Evolutionary conservation across 1,139 yeast genomes (phyloP).

Genomic region (Debaryomyces robertsiae): DNA sequence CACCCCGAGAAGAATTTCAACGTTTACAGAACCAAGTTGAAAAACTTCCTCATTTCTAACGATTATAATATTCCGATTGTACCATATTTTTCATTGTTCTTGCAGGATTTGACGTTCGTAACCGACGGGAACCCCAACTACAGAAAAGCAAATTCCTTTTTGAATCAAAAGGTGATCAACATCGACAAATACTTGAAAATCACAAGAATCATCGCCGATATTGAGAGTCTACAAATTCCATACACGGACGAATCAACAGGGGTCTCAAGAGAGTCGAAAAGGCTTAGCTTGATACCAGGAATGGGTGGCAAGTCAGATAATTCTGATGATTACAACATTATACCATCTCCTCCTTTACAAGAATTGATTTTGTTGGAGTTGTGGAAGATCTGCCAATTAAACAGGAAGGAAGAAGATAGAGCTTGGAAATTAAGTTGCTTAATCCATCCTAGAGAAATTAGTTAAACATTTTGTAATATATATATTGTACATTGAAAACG

Average conservation of each 20-base stretch:
- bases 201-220: slow-evolving; percentile 72
- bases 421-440: slow-evolving; percentile 71
- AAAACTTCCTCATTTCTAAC: slow-evolving; percentile 53
- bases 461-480: slow-evolving; percentile 1
- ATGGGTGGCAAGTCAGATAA: slow-evolving; percentile 13
- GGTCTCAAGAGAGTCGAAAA: slow-evolving; percentile 14
- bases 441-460: slow-evolving; percentile 45
- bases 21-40: slow-evolving; percentile 70
- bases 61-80: slow-evolving; percentile 71
- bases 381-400: slow-evolving; percentile 67
- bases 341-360: slow-evolving; percentile 53
- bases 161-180: slow-evolving; percentile 66
- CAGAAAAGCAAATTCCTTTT: slow-evolving; percentile 61
- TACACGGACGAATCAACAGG: slow-evolving; percentile 33
- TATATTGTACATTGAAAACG: background rate
- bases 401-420: slow-evolving; percentile 62
- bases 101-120: slow-evolving; percentile 86
- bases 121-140: slow-evolving; percentile 83
- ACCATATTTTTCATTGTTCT: slow-evolving; percentile 81
- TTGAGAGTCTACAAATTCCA: slow-evolving; percentile 75
- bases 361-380: slow-evolving; percentile 68
- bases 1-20: slow-evolving; percentile 84
- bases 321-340: slow-evolving; percentile 36
- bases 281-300: slow-evolving; percentile 26
- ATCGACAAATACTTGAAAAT: slow-evolving; percentile 80